Base-by-base conservation (phyloP, 176 grass and related monocot genomes). In the Zea luxurians region DNA sequence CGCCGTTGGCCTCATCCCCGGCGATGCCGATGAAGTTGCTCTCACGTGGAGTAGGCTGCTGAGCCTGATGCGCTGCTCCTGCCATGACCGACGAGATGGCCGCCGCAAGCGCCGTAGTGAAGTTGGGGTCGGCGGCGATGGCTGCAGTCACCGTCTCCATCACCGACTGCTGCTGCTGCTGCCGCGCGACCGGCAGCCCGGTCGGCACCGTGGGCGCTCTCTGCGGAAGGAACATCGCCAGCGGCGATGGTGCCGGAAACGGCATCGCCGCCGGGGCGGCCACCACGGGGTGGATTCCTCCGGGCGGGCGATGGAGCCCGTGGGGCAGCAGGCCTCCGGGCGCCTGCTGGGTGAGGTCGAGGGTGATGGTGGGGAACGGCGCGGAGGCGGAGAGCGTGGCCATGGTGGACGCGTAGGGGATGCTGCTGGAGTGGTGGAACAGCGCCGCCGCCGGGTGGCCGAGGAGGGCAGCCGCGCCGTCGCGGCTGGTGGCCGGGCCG, bases 341-440 rank as follows among this genome's bases (percentile, higher is more conserved):
- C 27, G 27, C 27, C 27, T 27, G 9, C 37, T 91, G 88, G 10
- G 93, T 97, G 53, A 97, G 91, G 69, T 97, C 90, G 61, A 97
- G 81, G 48, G 91, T 97, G 68, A 97, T 90, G 37, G 93, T 97
- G 13, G 91, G 93, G 67, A 97, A 97, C 2, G 90, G 88, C 8
- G 93, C 90, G 6, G 93, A 97, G 4, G 93, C 91, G 5, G 93
- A 97, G 71, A 93, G 92, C 44, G 88, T 93, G 8, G 89, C 91
- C 87, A 91, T 82, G 62, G 83, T 90, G 21, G 93, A 90, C 58
- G 91, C 88, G 86, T 88, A 93, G 27, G 93, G 88, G 53, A 93
- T 48, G 70, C 35, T 73, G 40, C 86, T 78, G 7, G 87, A 81
- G 45, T 87, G 85, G 45, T 90, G 76, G 64, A 86, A 83, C n/a